Evolutionary conservation across 768 basidiomycete genomes (phyloP).

Genomic region (Suillus subaureus): DNA sequence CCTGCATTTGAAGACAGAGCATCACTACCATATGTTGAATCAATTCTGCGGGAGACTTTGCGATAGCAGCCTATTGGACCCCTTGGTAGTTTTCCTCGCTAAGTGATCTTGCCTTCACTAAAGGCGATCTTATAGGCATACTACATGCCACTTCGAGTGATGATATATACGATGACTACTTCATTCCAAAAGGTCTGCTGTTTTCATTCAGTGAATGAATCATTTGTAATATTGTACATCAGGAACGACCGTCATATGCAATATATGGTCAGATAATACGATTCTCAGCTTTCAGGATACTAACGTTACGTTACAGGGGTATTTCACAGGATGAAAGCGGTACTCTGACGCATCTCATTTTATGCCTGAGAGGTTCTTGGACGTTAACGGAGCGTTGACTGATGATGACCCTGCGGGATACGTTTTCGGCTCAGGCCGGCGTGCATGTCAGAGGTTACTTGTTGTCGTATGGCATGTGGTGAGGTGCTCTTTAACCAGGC

Average conservation of each 20-base stretch:
- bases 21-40: conserved; percentile 5
- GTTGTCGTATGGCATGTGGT: too few species aligned
- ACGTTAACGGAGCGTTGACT: not conserved
- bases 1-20: not conserved
- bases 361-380: conserved; percentile 19
- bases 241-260: conserved; percentile 1
- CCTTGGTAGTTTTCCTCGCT: not conserved
- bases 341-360: conserved; percentile 15
- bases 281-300: not conserved
- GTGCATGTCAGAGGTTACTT: conserved; percentile 11
- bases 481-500: not conserved
- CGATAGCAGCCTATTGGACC: not conserved
- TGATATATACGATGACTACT: conserved; percentile 40
- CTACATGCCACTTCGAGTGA: conserved; percentile 22
- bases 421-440: conserved; percentile 17
- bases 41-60: not conserved
- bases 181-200: conserved; percentile 27
- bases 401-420: conserved; percentile 12
- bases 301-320: not conserved
- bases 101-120: not conserved
- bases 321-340: conserved; percentile 6
- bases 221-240: too few species aligned
- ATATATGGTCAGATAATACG: not conserved
- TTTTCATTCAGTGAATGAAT: not conserved
- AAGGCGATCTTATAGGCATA: not conserved